Evolutionary conservation across 345 rosid genomes (phyloP).

Genomic region (Hibiscus tridactylites): DNA sequence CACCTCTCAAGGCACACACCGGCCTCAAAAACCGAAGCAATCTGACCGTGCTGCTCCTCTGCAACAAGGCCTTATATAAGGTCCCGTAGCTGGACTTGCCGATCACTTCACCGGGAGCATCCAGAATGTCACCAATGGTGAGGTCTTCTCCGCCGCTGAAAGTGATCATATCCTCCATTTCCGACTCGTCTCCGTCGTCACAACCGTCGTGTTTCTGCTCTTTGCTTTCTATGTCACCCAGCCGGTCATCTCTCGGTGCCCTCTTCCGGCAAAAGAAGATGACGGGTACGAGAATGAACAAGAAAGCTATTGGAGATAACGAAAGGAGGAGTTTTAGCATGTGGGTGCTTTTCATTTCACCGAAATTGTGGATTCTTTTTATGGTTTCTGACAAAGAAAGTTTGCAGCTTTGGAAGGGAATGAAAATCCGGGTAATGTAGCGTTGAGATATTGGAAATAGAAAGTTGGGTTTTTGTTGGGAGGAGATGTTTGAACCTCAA

Average conservation of each 20-base stretch:
- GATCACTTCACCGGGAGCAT: conserved; percentile 94
- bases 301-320: conserved; percentile 28
- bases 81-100: conserved; percentile 88
- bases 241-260: neutral
- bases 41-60: conserved; percentile 39
- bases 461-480: neutral
- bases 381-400: neutral
- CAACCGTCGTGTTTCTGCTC: conserved; percentile 17
- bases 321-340: conserved; percentile 41
- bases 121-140: conserved; percentile 67
- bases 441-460: neutral
- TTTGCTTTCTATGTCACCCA: conserved; percentile 30
- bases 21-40: conserved; percentile 87
- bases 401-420: neutral
- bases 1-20: conserved; percentile 40
- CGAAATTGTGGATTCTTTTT: neutral
- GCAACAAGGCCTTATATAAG: conserved; percentile 67
- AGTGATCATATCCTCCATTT: conserved; percentile 48
- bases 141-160: conserved; percentile 71
- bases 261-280: conserved; percentile 30
- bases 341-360: conserved; percentile 28
- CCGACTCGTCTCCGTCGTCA: conserved; percentile 7
- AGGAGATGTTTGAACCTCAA: neutral
- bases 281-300: conserved; percentile 26
- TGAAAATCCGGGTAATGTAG: neutral